A percentile compares a stretch with the other conserved stretches of the same genome.
phyloP scores from a whole-genome alignment of 495 filamentous ascomycete genomes.

The Neurospora intermedia region DNA sequence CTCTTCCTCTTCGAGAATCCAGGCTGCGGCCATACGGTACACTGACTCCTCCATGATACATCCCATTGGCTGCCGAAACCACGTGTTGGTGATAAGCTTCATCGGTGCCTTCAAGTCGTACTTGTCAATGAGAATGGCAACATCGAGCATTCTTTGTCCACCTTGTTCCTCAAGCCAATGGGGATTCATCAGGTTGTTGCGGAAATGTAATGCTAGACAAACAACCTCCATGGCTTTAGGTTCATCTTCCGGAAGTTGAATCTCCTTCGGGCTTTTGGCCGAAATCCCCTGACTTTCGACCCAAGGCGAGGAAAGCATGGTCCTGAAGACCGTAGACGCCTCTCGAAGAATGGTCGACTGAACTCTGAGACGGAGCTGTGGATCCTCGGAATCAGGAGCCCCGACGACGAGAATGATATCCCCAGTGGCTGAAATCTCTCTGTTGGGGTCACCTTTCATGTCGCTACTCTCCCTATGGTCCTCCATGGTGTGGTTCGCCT shows the following conservation, averaged over 20 bases:
- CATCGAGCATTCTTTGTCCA: not conserved
- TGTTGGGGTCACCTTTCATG: not conserved
- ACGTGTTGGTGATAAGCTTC: not conserved
- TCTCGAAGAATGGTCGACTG: not conserved
- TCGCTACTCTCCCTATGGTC: not conserved
- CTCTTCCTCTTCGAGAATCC: not conserved
- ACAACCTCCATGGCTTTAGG: not conserved
- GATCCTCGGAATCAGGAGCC: not conserved
- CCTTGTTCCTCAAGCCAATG: too few species aligned
- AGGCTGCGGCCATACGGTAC: not conserved
- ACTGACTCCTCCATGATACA: too few species aligned
- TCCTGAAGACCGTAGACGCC: not conserved
- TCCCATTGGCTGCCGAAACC: not conserved
- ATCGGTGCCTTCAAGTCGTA: not conserved
- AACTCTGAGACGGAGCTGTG: not conserved
- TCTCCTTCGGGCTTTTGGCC: not conserved
- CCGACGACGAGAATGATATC: not conserved
- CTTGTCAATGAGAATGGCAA: not conserved
- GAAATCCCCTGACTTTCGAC: not conserved
- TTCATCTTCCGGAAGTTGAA: not conserved
- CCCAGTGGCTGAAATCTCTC: not conserved
- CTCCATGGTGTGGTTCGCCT: fast-evolving
- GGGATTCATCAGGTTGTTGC: not conserved
- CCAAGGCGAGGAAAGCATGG: not conserved
- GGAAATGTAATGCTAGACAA: not conserved